Evolutionary conservation across 306 rosid species (phyloP), one percentile per base, ranked within the genome.

Genomic region (Lathyrus aphaca): DNA sequence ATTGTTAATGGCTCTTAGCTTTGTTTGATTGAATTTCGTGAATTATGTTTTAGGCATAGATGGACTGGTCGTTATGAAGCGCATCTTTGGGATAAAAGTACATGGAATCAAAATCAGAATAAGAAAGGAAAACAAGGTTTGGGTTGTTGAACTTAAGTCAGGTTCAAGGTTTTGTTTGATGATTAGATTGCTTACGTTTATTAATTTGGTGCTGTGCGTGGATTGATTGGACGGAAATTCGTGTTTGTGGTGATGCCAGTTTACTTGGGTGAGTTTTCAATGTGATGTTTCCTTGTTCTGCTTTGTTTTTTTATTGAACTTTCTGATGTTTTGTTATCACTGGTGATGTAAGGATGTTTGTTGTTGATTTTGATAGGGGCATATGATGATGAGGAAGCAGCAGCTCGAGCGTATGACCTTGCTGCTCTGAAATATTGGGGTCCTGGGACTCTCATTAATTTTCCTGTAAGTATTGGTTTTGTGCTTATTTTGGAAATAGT

Each of bases 41-140:
- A 69, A 80, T 71, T 60, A 39, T 30, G 62, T 56, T 43, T 55
- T 72, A 94, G 99, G 85, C 99, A 95, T 94, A 91, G 99, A 77
- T 94, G 99, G 99, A 94, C 99, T 7, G 99, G 99, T 69, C 99
- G 99, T 44, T 94, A 94, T 61, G 99, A 95, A 74, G 99, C 99
- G 57, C 99, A 95, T 79, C 99, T 95, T 37, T 95, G 99, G 99
- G 99, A 95, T 82, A 95, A 95, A 76, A 95, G 95, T 69, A 95
- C 97, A 21, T 95, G 99, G 99, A 95, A 95, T 50, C 99, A 95
- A 69, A 95, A 95, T 76, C 99, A 95, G 86, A 95, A 95, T 68
- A 95, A 95, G 83, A 95, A 95, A 84, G 99, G 99, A 76, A 95
- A 95, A 71, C 99, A 95, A 89, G 99, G 99, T 94, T 58, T 14